Conservation (phyloP, 2,329 filamentous ascomycete genomes). For the Davidsoniella neocaledoniae region DNA sequence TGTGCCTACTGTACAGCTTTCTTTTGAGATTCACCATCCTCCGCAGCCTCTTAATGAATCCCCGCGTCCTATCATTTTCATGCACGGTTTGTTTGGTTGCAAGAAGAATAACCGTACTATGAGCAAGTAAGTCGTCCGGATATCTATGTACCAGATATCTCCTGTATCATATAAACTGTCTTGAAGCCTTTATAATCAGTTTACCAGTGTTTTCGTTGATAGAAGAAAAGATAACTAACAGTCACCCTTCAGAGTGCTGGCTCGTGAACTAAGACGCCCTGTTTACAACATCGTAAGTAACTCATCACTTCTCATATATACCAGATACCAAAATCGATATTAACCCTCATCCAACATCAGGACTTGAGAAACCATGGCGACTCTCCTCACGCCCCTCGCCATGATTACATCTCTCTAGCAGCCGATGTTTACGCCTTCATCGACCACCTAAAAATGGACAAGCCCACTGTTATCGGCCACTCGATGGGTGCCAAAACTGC, state of each 20-base stretch:
- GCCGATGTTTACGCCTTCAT: conserved; percentile 72
- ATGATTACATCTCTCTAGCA: conserved; percentile 72
- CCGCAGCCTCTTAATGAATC: conserved; percentile 23
- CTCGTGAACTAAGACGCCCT: conserved; percentile 61
- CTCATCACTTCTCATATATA: background rate
- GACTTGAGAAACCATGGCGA: conserved; percentile 90
- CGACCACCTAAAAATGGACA: conserved; percentile 46
- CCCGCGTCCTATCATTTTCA: conserved; percentile 56
- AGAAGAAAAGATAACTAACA: background rate
- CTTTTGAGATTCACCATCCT: conserved; percentile 52
- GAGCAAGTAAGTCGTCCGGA: conserved; percentile 55
- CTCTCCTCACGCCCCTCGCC: conserved; percentile 57
- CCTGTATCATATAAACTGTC: background rate
- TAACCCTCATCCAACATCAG: conserved; percentile 24
- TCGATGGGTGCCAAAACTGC: conserved; percentile 94
- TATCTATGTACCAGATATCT: conserved; percentile 1
- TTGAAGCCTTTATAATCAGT: background rate
- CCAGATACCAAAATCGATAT: conserved; percentile 1
- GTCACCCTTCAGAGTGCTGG: conserved; percentile 43
- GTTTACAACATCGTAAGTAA: conserved; percentile 62
- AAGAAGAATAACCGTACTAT: conserved; percentile 91
- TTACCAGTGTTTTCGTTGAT: background rate
- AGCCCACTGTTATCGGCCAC: conserved; percentile 72
- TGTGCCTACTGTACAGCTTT: conserved; percentile 24
- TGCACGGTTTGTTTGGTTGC: conserved; percentile 87